Base-by-base conservation (phyloP, 2,329 filamentous ascomycete genomes). In the Coniochaeta ligniaria region DNA sequence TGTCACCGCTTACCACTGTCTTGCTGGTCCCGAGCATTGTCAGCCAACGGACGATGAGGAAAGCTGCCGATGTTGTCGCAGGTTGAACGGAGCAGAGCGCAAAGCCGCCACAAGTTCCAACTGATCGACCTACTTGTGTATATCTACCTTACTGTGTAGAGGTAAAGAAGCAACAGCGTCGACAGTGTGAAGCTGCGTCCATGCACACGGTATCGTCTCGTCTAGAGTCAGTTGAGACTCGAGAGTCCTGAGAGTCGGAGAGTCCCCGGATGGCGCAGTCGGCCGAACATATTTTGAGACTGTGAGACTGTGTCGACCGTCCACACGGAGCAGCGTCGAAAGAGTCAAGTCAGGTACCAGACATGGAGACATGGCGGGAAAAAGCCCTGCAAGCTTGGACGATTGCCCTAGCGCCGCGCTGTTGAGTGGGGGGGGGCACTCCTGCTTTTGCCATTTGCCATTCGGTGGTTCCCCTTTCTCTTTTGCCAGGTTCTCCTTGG, bases 401-500 rank as follows among this genome's bases (percentile, higher is more conserved):
- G 41, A 22, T 9, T n/a, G 47, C 24, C 43, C 22, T 52, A 52
- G 47, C 47, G 47, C 47, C 47, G 22, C 16, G 47, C 47, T 52
- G 16, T 31, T 31, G n/a, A 47, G 43, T 22, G 47, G 22, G 22
- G 47, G 24, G 47, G 22, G 8, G 22, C 1, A 2, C 28, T 9
- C 5, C 28, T 9, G 28, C 28, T 31, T 31, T 9, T 26, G 24
- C 47, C n/a, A n/a, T n/a, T n/a, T 52, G 47, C 14, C 28, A 6
- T 31, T 52, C 31, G 24, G 47, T 52, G 26, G 47, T 52, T 31
- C 47, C 26, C 47, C 26, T 52, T 52, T 31, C 47, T 52, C 47
- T 6, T 52, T 52, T 52, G 47, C 47, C 47, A 52, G 47, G 47
- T 52, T 52, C 47, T 52, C 47, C 47, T 52, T 52, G 47, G 47